phyloP scores from a whole-genome alignment of 306 rosid species.

The Medicago lupulina region DNA sequence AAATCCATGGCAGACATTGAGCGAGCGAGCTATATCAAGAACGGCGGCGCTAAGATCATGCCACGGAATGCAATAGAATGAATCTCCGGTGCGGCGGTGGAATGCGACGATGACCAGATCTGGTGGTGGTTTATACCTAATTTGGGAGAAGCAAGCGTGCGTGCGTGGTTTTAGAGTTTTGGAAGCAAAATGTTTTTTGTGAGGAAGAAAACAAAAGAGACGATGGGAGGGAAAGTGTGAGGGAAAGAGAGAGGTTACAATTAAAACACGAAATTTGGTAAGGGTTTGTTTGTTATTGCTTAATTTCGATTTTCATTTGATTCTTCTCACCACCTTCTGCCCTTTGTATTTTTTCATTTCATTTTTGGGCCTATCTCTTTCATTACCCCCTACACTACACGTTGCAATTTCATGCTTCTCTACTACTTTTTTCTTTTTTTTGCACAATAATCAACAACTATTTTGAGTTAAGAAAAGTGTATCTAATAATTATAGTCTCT shows the following conservation, averaged over 20 bases:
- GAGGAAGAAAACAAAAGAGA: conserved; percentile 1
- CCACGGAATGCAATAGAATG: conserved; percentile 6
- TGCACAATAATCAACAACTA: no score
- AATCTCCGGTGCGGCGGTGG: conserved; percentile 1
- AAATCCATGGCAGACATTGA: conserved; percentile 54
- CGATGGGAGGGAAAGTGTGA: conserved; percentile 39
- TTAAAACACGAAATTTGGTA: conserved; percentile 24
- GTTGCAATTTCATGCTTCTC: no score
- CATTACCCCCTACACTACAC: no score
- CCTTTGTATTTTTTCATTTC: conserved; percentile 20
- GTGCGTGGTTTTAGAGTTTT: background rate
- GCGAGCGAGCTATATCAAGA: background rate
- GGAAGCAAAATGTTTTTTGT: conserved; percentile 15
- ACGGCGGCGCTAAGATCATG: conserved; percentile 30
- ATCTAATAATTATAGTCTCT: no score
- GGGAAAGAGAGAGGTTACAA: conserved; percentile 4
- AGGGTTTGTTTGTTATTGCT: conserved; percentile 20
- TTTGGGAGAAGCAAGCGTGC: background rate
- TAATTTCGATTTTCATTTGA: background rate
- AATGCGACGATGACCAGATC: conserved; percentile 38
- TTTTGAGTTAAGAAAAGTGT: no score
- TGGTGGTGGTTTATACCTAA: conserved; percentile 35
- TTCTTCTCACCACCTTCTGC: background rate
- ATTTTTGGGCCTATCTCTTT: background rate
- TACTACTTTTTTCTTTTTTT: no score